phyloP scores from a whole-genome alignment of 176 grass and related monocot genomes.

The Oryza punctata region DNA sequence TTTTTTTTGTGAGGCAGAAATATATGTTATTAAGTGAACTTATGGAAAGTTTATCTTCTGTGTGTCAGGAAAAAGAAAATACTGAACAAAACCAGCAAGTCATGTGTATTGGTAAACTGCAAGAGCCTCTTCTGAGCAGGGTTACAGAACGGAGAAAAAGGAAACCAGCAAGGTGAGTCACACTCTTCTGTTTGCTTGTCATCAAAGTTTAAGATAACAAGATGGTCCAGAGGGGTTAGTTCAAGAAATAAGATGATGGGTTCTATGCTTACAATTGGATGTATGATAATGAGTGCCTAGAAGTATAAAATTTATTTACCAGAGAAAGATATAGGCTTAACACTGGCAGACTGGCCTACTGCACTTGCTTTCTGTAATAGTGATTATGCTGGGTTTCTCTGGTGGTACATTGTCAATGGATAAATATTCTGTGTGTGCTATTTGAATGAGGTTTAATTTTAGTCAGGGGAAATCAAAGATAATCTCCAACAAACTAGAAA shows the following conservation, averaged over 20 bases:
- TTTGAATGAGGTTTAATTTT: constrained; percentile 24
- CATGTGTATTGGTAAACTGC: constrained; percentile 21
- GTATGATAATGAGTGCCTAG: neutral
- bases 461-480: neutral
- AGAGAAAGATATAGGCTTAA: constrained; percentile 1
- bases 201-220: constrained; percentile 31
- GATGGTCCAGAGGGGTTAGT: constrained; percentile 29
- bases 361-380: constrained; percentile 6
- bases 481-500: neutral
- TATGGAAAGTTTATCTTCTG: neutral
- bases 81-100: neutral
- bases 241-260: constrained; percentile 6
- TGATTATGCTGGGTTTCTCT: neutral
- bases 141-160: constrained; percentile 51
- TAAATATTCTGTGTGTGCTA: neutral
- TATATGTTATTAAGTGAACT: neutral
- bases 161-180: constrained; percentile 45
- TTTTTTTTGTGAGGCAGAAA: neutral
- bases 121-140: constrained; percentile 31
- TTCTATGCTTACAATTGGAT: neutral
- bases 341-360: neutral
- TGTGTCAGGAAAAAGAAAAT: constrained; percentile 42
- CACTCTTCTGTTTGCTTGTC: constrained; percentile 10
- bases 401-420: neutral
- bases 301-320: neutral